phyloP scores from a whole-genome alignment of 345 rosid species.

The Camelina laxa region DNA sequence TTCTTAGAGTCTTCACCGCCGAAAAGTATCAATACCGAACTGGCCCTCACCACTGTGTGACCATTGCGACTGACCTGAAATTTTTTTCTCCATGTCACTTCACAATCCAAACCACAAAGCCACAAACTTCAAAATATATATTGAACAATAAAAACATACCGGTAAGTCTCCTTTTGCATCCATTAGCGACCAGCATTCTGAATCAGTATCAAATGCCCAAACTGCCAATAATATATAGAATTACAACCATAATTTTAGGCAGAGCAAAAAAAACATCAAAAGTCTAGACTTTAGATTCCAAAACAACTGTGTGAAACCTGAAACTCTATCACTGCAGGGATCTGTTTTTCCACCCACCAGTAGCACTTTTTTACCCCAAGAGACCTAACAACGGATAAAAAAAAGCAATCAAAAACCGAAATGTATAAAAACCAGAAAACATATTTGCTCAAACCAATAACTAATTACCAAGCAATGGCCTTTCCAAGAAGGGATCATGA shows the following conservation, averaged over 20 bases:
- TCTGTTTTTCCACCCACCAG: conserved; percentile 95
- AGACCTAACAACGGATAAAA: conserved; percentile 53
- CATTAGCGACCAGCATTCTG: conserved; percentile 90
- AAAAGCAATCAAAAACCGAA: conserved; percentile 8
- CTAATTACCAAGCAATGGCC: conserved; percentile 88
- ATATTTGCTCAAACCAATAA: conserved; percentile 22
- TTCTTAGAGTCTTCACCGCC: conserved; percentile 95
- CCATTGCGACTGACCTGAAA: conserved; percentile 88
- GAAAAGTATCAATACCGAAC: conserved; percentile 76
- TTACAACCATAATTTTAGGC: conserved; percentile 26
- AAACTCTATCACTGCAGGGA: conserved; percentile 75
- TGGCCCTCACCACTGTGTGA: conserved; percentile 88
- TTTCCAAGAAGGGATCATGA: conserved; percentile 96
- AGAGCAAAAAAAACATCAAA: conserved; percentile 3
- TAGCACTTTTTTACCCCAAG: conserved; percentile 93
- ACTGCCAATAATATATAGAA: conserved; percentile 51
- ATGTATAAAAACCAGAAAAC: background rate
- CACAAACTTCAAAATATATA: conserved; percentile 3
- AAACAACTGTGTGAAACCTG: conserved; percentile 57
- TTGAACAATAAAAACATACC: conserved; percentile 46
- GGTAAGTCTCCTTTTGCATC: conserved; percentile 98
- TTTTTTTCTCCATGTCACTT: background rate
- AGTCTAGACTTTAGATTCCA: conserved; percentile 3
- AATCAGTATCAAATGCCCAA: conserved; percentile 90
- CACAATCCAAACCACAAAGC: conserved; percentile 7